Evolutionary conservation across 805 yeast genomes (phyloP), one percentile per base, ranked within the genome.

Genomic region (Maudiozyma turicensis): DNA sequence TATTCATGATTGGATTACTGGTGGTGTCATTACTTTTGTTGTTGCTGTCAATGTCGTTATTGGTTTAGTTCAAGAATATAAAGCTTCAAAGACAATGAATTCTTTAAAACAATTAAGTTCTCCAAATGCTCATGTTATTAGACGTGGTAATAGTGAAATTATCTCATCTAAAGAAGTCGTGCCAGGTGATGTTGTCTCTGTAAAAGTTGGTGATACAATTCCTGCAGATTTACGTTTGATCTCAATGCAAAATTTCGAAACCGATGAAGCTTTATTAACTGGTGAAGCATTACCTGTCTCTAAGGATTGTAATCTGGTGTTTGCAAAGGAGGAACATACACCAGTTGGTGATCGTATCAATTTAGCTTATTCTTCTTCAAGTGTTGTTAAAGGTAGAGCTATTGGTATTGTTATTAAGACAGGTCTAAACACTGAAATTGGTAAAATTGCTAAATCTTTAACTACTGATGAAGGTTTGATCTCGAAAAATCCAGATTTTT

Each of bases 331-430:
- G 14, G 53, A 59, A 7, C 68, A 70, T 20, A 69, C 77, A 13
- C 77, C 87, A 10, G 75, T 84, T 43, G 81, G 82, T 49, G 85
- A 83, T 48, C 79, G 97, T 58, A 66, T 71, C 20, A 81, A 82
- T 51, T 80, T 90, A 50, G 98, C 95, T 2, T 90, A 78, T 64
- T 90, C 95, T 95, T 97, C 98, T 41, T 93, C 99, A 2, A 75
- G 93, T 54, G 98, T 93, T 8, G 81, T 96, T 56, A 93, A 88
- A 61, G 99, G 99, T 32, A 87, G 86, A 59, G 99, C 97, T 3
- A 57, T 83, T 0, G 99, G 99, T 52, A 75, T 93, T 40, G 98
- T 93, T 28, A 76, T 91, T 39, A 95, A 89, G n/a, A 93, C 96
- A 1, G 95, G 95, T 33, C 70, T 78, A 41, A 78, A 82, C 55